phyloP scores from a whole-genome alignment of 768 basidiomycete genomes.

The Tremella yokohamensis region DNA sequence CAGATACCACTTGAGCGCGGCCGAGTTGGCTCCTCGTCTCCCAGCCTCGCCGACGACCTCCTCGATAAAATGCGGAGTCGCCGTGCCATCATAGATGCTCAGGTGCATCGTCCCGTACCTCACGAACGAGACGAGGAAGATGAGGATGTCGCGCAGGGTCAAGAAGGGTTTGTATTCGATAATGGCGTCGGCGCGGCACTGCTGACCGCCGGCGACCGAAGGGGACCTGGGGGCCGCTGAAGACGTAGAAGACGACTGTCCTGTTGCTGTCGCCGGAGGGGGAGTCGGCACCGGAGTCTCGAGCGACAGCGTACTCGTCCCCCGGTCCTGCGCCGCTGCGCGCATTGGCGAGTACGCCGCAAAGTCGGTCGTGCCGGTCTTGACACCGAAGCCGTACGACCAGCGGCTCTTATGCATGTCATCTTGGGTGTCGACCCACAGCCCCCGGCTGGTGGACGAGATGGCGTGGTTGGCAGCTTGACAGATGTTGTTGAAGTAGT shows the following conservation, averaged over 20 bases:
- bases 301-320: too few relatives aligned
- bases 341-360: background rate
- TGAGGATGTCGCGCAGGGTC: background rate
- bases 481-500: background rate
- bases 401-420: background rate
- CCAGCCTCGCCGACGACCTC: too few relatives aligned
- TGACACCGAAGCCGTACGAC: background rate
- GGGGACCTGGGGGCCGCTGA: background rate
- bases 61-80: too few relatives aligned
- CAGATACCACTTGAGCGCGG: background rate
- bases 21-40: conserved; percentile 1
- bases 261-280: background rate
- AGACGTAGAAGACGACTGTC: background rate
- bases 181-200: background rate
- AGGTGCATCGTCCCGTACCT: background rate
- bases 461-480: background rate
- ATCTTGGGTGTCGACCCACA: background rate
- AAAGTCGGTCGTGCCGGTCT: background rate
- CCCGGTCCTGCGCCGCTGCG: background rate
- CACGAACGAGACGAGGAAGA: background rate
- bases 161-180: conserved; percentile 1
- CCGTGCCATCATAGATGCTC: background rate
- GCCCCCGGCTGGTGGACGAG: background rate
- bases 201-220: background rate
- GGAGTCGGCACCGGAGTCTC: background rate